Percentiles rank a stretch among this genome's conserved stretches.
phyloP scores from a whole-genome alignment of 1,284 basidiomycete species.

The Gymnopus androsaceus region DNA sequence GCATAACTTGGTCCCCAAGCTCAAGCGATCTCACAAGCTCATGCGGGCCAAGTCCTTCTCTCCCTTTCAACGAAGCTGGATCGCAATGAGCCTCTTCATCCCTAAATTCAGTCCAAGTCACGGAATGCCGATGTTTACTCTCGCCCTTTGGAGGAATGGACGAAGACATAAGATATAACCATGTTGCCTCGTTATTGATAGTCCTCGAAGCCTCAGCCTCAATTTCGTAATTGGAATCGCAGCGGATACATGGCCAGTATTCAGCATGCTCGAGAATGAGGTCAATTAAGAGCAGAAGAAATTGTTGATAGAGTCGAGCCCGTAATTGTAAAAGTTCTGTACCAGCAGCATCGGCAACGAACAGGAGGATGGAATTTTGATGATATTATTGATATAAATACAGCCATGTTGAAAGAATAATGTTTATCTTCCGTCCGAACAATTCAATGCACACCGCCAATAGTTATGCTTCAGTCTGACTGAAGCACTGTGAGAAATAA shows the following conservation, averaged over 20 bases:
- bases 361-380: too few species aligned
- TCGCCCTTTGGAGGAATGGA: constrained; percentile 22
- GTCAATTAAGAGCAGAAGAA: constrained; percentile 18
- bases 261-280: constrained; percentile 29
- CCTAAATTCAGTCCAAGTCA: constrained; percentile 9
- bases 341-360: too few species aligned
- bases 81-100: constrained; percentile 10
- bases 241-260: constrained; percentile 29
- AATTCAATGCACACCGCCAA: too few species aligned
- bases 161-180: constrained; percentile 35
- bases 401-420: too few species aligned
- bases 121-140: constrained; percentile 7
- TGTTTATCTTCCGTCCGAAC: too few species aligned
- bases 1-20: constrained; percentile 30
- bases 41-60: constrained; percentile 18
- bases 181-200: constrained; percentile 25
- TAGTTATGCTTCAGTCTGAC: too few species aligned
- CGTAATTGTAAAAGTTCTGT: too few species aligned
- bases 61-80: constrained; percentile 20
- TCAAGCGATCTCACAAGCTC: constrained; percentile 27
- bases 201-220: constrained; percentile 1
- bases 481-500: too few species aligned
- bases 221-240: not conserved
- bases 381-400: too few species aligned
- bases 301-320: constrained; percentile 10